phyloP scores from a whole-genome alignment of 1,139 yeast genomes.

The Kodamaea ohmeri region DNA sequence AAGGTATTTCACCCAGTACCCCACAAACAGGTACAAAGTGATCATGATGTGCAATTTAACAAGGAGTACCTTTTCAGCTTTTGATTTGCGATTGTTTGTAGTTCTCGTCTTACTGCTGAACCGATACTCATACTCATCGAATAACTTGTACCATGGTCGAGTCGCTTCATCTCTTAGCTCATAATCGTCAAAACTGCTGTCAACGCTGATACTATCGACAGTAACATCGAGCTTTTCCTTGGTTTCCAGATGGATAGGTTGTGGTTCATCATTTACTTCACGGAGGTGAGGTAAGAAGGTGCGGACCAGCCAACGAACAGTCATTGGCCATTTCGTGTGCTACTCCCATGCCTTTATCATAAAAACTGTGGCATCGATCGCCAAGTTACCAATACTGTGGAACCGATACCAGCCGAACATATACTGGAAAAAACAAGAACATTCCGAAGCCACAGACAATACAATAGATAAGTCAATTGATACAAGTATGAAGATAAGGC shows the following conservation, averaged over 20 bases:
- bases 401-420: neutral
- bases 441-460: neutral
- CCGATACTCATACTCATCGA: conserved; percentile 56
- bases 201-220: neutral
- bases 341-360: neutral
- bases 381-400: neutral
- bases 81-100: conserved; percentile 42
- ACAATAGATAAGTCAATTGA: too few relatives aligned
- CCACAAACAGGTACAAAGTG: conserved; percentile 56
- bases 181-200: neutral
- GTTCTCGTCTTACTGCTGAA: conserved; percentile 24
- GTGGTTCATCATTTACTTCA: neutral
- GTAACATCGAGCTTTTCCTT: neutral
- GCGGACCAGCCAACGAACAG: neutral
- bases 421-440: neutral
- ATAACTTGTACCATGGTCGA: conserved; percentile 9
- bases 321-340: neutral
- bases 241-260: neutral
- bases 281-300: neutral
- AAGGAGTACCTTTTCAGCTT: conserved; percentile 49
- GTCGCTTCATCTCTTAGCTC: conserved; percentile 8
- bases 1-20: conserved; percentile 67
- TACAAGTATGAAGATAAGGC: too few relatives aligned
- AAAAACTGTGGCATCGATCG: neutral
- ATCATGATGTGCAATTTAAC: conserved; percentile 60